phyloP scores from a whole-genome alignment of 2,329 filamentous ascomycete species.

The Apiospora koreana region DNA sequence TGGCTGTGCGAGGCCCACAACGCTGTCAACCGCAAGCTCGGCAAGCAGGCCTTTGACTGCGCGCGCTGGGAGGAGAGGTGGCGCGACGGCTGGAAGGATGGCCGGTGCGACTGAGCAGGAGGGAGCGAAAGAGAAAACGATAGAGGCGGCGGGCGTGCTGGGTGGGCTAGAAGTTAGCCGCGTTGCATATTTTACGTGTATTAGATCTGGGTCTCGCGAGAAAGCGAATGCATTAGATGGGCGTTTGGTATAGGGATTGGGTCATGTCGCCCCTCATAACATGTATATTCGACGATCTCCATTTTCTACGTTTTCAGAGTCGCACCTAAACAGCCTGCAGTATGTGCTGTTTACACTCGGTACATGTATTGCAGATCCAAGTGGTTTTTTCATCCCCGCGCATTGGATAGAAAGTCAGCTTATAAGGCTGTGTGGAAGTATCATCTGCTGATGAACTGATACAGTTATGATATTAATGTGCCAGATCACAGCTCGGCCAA shows the following conservation, averaged over 20 bases:
- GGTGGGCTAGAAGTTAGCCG: not conserved
- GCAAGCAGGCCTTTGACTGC: conserved; percentile 91
- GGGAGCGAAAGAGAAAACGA: no score
- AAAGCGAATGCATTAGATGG: not conserved
- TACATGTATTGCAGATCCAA: no score
- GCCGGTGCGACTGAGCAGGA: not conserved
- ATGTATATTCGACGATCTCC: not conserved
- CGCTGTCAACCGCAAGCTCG: conserved; percentile 84
- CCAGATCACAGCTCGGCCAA: not conserved
- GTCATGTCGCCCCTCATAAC: not conserved
- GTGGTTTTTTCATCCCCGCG: no score
- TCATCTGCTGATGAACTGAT: no score
- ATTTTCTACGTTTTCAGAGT: not conserved
- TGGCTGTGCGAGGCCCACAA: conserved; percentile 90
- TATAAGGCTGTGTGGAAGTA: no score
- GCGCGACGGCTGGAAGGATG: conserved; percentile 79
- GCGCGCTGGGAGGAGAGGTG: conserved; percentile 89
- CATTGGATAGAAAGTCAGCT: no score
- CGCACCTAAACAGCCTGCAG: not conserved
- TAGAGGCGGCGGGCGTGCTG: not conserved
- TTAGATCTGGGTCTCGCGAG: not conserved
- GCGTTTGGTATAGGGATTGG: not conserved
- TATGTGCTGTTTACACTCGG: no score
- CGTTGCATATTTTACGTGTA: not conserved
- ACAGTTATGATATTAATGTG: no score